Evolutionary conservation across 306 rosid genomes (phyloP).

Genomic region (Glycine latifolia): DNA sequence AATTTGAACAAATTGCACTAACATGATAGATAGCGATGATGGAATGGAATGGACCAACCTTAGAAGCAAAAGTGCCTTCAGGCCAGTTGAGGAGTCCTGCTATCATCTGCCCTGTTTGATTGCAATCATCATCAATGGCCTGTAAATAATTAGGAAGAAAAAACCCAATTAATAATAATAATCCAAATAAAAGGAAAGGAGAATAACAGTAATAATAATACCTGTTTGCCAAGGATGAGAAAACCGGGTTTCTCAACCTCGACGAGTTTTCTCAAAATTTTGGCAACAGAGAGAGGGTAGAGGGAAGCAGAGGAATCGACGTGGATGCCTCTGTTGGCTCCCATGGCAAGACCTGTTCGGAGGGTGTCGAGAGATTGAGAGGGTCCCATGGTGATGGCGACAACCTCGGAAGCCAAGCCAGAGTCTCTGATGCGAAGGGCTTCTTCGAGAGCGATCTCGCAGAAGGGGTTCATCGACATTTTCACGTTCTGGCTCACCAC

Average conservation of each 20-base stretch:
- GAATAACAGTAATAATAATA: no score
- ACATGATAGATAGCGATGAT: no score
- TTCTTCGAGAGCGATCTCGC: slow-evolving; percentile 94
- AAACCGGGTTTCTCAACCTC: slow-evolving; percentile 83
- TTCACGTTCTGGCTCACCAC: slow-evolving; percentile 97
- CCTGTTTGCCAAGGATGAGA: slow-evolving; percentile 84
- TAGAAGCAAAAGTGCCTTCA: slow-evolving; percentile 96
- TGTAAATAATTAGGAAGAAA: no score
- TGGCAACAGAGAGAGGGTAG: slow-evolving; percentile 79
- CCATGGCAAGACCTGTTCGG: slow-evolving; percentile 91
- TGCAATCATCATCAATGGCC: slow-evolving; percentile 99
- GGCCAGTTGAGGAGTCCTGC: slow-evolving; percentile 98
- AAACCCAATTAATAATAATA: no score
- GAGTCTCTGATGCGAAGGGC: slow-evolving; percentile 85
- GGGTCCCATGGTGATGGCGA: slow-evolving; percentile 85
- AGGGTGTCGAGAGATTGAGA: slow-evolving; percentile 79
- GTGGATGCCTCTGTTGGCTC: slow-evolving; percentile 91
- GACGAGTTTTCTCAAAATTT: slow-evolving; percentile 75
- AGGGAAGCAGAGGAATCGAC: slow-evolving; percentile 64
- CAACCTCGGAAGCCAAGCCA: slow-evolving; percentile 89
- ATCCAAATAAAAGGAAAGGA: no score
- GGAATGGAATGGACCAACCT: slow-evolving; percentile 55
- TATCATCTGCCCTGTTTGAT: slow-evolving; percentile 96
- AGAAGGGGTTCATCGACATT: slow-evolving; percentile 99
- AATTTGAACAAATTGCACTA: no score